Base-by-base conservation (phyloP, 2,329 filamentous ascomycete species). In the Gnomoniopsis sp. region DNA sequence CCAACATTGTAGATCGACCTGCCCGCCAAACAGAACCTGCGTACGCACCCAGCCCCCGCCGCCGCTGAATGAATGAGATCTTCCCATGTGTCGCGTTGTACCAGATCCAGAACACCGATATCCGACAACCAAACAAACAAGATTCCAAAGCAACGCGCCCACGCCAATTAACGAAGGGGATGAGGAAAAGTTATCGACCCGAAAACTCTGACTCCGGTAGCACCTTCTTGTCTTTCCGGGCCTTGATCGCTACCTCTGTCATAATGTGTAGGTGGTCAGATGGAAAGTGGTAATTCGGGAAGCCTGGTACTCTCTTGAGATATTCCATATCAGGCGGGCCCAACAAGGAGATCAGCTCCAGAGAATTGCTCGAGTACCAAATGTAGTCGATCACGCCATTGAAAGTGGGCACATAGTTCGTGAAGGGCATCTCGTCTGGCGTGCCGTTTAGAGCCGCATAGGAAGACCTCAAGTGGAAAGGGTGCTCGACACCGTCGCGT, bases 381-480 rank as follows among this genome's bases (percentile, higher is more conserved):
- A 99, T 91, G 74, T 98, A 97, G 72, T 99, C 95, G 65, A 99
- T 89, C 58, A 96, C 90, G 62, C 92, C 93, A 53, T 86, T 85
- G 75, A 97, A 99, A n/a, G 87, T 86, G 1, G 95, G 93, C 15
- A 92, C 96, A 75, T 98, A 99, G 75, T 99, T 99, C 49, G 95
- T 99, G 73, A 96, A 99, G 4, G 87, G 86, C 66, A 98, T 78
- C 71, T 96, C 91, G 59, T 92, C 89, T 7, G 88, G 87, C 38
- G 95, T 86, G 69, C 93, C 89, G 63, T 88, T 88, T 54, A 96
- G 88, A 63, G 89, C 85, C 38, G 85, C 85, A 72, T 99, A 99
- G 3, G 92, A 88, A 22, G 95, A 96, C 69, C 95, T 91, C 65
- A 99, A 80, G 69, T 88, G 93, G 79, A 98, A 99, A 0, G 93